Evolutionary conservation across 2,329 filamentous ascomycete genomes (phyloP).

Genomic region (Thermoascus crustaceus): DNA sequence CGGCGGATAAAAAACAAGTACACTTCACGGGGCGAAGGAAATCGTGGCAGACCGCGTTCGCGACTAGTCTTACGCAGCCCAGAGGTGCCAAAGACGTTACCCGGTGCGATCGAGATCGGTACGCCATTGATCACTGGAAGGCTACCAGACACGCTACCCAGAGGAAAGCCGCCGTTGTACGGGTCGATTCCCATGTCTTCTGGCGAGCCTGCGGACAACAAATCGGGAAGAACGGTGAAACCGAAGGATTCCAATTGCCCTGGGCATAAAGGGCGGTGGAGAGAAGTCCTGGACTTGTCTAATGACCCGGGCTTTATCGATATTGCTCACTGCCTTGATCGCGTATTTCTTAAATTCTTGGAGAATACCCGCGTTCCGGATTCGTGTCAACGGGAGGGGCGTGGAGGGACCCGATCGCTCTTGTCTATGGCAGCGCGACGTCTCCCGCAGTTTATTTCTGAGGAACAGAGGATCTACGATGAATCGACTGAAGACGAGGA

Average conservation of each 20-base stretch:
- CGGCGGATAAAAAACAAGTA: conserved; percentile 32
- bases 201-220: conserved; percentile 4
- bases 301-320: conserved; percentile 25
- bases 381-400: conserved; percentile 3
- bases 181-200: conserved; percentile 5
- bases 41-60: conserved; percentile 15
- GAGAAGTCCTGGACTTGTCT: conserved; percentile 23
- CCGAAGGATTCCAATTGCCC: conserved; percentile 20
- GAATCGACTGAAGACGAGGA: conserved; percentile 24
- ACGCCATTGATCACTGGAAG: conserved; percentile 35
- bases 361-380: conserved; percentile 20
- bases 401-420: conserved; percentile 26
- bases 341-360: conserved; percentile 30
- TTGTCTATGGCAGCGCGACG: conserved; percentile 28
- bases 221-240: conserved; percentile 12
- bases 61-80: conserved; percentile 29
- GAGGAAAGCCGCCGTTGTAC: conserved; percentile 7
- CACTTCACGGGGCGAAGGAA: conserved; percentile 22
- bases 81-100: conserved; percentile 25
- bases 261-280: conserved; percentile 26
- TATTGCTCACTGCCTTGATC: conserved; percentile 28
- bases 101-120: conserved; percentile 34
- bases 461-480: conserved; percentile 29
- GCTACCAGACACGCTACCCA: conserved; percentile 13
- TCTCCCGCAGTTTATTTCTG: conserved; percentile 31